Base-by-base conservation (phyloP, 2,329 filamentous ascomycete species). In the Colletotrichum sp. region DNA sequence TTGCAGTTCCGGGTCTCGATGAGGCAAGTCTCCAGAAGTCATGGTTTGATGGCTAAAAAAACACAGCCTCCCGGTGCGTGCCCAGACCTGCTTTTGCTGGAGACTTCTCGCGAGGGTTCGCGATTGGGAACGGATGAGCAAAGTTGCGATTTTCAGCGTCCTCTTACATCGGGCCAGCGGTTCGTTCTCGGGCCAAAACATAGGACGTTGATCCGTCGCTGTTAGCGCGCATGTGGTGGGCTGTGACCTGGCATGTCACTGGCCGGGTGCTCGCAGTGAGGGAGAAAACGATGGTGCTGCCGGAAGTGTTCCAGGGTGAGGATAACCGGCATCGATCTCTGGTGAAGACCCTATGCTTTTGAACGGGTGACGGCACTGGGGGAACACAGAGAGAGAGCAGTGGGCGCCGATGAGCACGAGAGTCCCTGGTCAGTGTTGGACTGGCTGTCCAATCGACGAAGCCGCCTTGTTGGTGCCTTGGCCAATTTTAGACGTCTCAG, bases 401-500 rank as follows among this genome's bases (percentile, higher is more conserved):
- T 55, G 30, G 49, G 49, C 30, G 36, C 18, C 28, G 52, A 26
- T 15, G 52, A 52, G 21, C 62, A 64, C n/a, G n/a, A 24, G 62
- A 52, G 28, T 36, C 59, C 59, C 59, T 3, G 12, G 30, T 63
- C 59, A 59, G 21, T 28, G 55, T 59, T 28, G 28, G n/a, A 63
- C 28, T 34, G 34, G 39, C 39, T 55, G 64, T 18, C 34, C 34
- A 36, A 39, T 66, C 26, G 34, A 66, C 6, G 39, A 30, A 28
- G 21, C n/a, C 59, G 67, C 59, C 67, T 44, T 60, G 67, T n/a
- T 26, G 28, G 32, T 21, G 60, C 60, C 60, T 36, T 63, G 30
- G 72, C 55, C 73, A 76, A 63, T 72, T 72, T 72, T 64, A 72
- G 73, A 76, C 69, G 73, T 72, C 73, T 72, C 73, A 68, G 73